phyloP scores from a whole-genome alignment of 305 asterid genomes.

The Withania somnifera region DNA sequence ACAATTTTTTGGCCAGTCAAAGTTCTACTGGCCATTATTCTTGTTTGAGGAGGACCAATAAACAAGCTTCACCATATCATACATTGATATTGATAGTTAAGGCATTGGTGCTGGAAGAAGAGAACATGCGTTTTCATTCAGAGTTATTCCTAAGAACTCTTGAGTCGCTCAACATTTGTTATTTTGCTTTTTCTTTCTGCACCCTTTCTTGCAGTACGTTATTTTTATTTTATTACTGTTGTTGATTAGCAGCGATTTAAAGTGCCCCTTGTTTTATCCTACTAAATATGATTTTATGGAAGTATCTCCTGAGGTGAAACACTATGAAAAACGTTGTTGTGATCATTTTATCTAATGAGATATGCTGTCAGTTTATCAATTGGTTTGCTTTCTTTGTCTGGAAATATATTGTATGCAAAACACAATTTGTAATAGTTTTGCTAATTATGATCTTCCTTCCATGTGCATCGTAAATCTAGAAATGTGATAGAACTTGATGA shows the following conservation, averaged over 20 bases:
- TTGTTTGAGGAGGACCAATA: conserved; percentile 30
- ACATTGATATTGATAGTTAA: conserved; percentile 14
- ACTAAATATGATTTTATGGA: not conserved
- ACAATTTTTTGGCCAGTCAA: conserved; percentile 5
- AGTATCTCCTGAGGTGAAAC: not conserved
- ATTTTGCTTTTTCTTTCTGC: conserved; percentile 2
- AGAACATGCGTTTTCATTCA: not conserved
- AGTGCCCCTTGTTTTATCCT: not conserved
- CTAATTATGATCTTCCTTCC: too few relatives aligned
- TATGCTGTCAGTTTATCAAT: not conserved
- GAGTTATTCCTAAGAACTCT: conserved; percentile 12
- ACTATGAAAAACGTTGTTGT: not conserved
- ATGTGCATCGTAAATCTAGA: too few relatives aligned
- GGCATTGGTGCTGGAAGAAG: conserved; percentile 7
- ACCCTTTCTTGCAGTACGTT: not conserved
- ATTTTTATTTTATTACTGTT: not conserved
- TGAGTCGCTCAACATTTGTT: conserved; percentile 2
- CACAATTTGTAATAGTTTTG: not conserved
- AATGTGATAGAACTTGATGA: too few relatives aligned
- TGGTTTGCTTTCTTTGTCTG: not conserved
- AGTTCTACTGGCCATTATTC: conserved; percentile 7
- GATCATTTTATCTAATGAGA: not conserved
- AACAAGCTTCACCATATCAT: conserved; percentile 21
- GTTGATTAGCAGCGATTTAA: not conserved
- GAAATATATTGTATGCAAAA: not conserved